These are phyloP conservation scores for Fusarium sp. DNA, from an alignment of 2,329 filamentous ascomycete genomes.

Conservation along the genomic window DNA sequence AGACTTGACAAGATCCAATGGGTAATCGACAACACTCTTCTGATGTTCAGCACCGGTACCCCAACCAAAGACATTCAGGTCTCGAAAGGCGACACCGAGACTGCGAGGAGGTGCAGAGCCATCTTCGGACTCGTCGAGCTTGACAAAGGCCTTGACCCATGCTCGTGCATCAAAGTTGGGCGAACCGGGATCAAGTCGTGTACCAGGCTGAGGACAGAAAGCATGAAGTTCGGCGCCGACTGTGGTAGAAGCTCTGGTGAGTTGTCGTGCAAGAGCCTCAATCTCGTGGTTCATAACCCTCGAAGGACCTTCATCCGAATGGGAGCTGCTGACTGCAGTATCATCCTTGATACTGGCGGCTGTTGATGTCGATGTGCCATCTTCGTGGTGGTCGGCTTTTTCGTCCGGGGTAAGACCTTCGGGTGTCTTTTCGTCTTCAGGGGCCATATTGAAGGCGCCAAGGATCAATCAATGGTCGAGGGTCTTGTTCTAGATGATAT, in stretches of 20 bases:
- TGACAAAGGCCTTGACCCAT: constrained; percentile 45
- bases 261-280: constrained; percentile 23
- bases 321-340: not conserved
- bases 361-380: constrained; percentile 14
- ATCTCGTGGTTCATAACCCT: constrained; percentile 14
- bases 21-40: constrained; percentile 38
- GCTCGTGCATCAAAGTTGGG: constrained; percentile 41
- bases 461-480: not conserved
- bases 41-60: constrained; percentile 41
- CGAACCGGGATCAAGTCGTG: constrained; percentile 41
- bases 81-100: constrained; percentile 45
- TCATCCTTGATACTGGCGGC: constrained; percentile 3
- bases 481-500: not conserved
- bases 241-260: constrained; percentile 25
- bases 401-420: not conserved
- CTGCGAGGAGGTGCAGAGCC: constrained; percentile 37
- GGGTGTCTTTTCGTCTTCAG: not conserved
- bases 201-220: constrained; percentile 35
- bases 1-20: constrained; percentile 25
- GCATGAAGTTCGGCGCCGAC: constrained; percentile 28
- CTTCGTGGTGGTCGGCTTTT: not conserved
- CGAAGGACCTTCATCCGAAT: not conserved
- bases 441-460: constrained; percentile 1
- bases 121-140: constrained; percentile 42
- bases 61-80: constrained; percentile 46